Conservation (phyloP, 2,329 filamentous ascomycete species). For the Epichloe sibirici region DNA sequence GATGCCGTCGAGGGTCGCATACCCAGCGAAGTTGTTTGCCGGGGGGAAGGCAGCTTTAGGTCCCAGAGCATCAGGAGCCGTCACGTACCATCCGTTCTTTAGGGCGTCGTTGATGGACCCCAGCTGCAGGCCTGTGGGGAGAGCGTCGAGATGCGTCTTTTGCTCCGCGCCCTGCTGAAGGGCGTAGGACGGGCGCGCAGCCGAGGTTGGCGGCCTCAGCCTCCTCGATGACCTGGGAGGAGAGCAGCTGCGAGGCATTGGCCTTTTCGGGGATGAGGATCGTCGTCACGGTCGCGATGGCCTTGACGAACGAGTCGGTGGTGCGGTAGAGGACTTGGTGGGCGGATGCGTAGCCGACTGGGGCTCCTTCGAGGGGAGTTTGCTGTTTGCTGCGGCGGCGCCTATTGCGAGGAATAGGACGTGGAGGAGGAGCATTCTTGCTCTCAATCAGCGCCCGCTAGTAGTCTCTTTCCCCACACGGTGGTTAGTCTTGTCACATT, state of each 20-base stretch:
- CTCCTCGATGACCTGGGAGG: constrained; percentile 30
- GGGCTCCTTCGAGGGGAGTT: no score
- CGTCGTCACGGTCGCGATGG: constrained; percentile 25
- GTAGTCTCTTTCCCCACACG: no score
- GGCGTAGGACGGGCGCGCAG: constrained; percentile 15
- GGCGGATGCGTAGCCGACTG: constrained; percentile 9
- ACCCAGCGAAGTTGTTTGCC: constrained; percentile 27
- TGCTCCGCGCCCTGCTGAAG: constrained; percentile 16
- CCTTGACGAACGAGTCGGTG: constrained; percentile 20
- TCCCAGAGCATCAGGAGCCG: constrained; percentile 34
- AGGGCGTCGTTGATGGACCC: constrained; percentile 13
- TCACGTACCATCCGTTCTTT: constrained; percentile 32
- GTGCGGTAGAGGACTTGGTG: constrained; percentile 28
- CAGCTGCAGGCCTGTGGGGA: constrained; percentile 6
- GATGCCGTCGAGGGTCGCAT: constrained; percentile 31
- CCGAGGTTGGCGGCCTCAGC: constrained; percentile 27
- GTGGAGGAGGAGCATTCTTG: no score
- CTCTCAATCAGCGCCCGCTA: no score
- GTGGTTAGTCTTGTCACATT: no score
- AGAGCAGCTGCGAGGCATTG: constrained; percentile 20
- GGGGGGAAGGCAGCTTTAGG: constrained; percentile 30
- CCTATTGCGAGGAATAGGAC: no score
- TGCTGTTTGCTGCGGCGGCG: no score
- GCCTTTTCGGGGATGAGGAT: constrained; percentile 24
- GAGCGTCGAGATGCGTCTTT: constrained; percentile 11